These are phyloP conservation scores for Cicer pinnatifidum DNA, from an alignment of 306 rosid species.

Conservation along the genomic window DNA sequence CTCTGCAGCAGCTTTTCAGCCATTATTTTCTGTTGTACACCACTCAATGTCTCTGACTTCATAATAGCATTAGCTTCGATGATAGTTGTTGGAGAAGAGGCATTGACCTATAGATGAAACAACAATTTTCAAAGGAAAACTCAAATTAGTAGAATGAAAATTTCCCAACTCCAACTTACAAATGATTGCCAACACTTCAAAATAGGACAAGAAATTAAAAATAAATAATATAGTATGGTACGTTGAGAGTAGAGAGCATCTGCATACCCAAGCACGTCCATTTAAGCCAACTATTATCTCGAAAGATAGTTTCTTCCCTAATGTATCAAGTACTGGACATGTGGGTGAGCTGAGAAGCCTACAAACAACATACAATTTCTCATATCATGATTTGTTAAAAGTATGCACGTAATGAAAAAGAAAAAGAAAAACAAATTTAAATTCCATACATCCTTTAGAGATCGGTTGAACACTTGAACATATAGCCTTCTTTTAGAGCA, in stretches of 20 bases:
- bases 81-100: constrained; percentile 68
- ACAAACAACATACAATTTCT: constrained; percentile 31
- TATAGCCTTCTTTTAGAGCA: constrained; percentile 79
- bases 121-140: neutral
- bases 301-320: constrained; percentile 86
- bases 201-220: constrained; percentile 3
- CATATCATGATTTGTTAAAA: constrained; percentile 27
- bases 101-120: constrained; percentile 63
- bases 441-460: constrained; percentile 77
- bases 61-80: constrained; percentile 70
- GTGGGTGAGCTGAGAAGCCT: constrained; percentile 82
- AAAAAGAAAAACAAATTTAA: neutral
- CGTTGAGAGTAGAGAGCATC: constrained; percentile 10
- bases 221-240: constrained; percentile 2
- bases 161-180: constrained; percentile 10
- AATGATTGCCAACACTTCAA: constrained; percentile 26
- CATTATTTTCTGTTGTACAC: constrained; percentile 86
- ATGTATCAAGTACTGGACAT: constrained; percentile 75
- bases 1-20: constrained; percentile 77
- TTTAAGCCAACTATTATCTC: constrained; percentile 86
- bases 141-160: constrained; percentile 34
- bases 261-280: constrained; percentile 90
- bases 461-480: constrained; percentile 83
- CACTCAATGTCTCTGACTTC: constrained; percentile 74
- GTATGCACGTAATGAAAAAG: constrained; percentile 1